Evolutionary conservation across 2,329 filamentous ascomycete species (phyloP).

Genomic region (Stachybotrys chartarum): DNA sequence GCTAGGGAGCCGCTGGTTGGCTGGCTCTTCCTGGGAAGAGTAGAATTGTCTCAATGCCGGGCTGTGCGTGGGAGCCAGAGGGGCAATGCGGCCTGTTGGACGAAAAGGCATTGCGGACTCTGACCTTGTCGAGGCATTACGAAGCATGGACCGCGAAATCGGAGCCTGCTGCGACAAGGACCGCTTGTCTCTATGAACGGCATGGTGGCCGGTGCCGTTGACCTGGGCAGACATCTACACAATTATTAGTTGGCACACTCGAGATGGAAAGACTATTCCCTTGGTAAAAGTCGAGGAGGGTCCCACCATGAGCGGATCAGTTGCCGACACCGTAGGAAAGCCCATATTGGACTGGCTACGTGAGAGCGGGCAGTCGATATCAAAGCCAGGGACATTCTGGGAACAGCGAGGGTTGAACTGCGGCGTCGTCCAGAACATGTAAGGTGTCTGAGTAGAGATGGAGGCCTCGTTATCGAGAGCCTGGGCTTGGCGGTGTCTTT

Average conservation of each 20-base stretch:
- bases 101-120: constrained; percentile 31
- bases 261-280: background rate
- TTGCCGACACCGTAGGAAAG: background rate
- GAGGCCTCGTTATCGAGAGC: background rate
- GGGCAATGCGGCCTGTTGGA: constrained; percentile 24
- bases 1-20: constrained; percentile 23
- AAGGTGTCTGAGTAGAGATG: background rate
- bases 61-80: constrained; percentile 11
- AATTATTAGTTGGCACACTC: background rate
- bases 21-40: constrained; percentile 22
- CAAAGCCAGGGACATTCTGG: background rate
- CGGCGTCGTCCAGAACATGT: background rate
- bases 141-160: constrained; percentile 33
- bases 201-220: background rate
- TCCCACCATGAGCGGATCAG: background rate
- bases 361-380: background rate
- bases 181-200: constrained; percentile 6
- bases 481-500: no score
- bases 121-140: constrained; percentile 34
- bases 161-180: constrained; percentile 20
- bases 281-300: background rate
- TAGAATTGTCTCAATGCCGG: constrained; percentile 20
- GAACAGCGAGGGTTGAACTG: background rate
- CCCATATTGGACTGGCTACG: background rate
- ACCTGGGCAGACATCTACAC: background rate